phyloP scores from a whole-genome alignment of 306 rosid genomes.

The Cicer judaicum region DNA sequence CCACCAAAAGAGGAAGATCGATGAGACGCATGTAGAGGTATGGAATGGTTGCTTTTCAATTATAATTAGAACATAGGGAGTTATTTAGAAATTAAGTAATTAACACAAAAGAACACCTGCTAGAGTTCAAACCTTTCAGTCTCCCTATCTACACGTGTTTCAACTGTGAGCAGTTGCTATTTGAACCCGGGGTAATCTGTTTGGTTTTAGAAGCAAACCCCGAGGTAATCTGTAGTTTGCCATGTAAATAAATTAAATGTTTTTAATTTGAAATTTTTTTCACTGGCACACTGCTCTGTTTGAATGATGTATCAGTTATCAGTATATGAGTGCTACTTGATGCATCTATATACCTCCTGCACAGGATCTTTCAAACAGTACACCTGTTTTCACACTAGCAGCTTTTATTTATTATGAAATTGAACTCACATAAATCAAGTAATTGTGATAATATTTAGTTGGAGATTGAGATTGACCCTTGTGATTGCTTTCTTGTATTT shows the following conservation, averaged over 20 bases:
- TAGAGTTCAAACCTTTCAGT: conserved; percentile 24
- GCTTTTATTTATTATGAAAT: conserved; percentile 19
- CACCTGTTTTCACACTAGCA: background rate
- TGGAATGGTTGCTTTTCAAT: conserved; percentile 34
- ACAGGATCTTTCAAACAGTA: conserved; percentile 21
- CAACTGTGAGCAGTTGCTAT: conserved; percentile 31
- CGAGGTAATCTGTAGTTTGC: background rate
- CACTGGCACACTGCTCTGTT: conserved; percentile 21
- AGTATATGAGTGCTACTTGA: conserved; percentile 18
- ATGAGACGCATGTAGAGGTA: conserved; percentile 99
- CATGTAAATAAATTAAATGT: conserved; percentile 17
- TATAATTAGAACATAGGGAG: background rate
- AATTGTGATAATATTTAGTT: conserved; percentile 23
- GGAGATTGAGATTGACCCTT: conserved; percentile 24
- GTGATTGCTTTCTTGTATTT: conserved; percentile 23
- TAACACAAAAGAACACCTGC: background rate
- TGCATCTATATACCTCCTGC: background rate
- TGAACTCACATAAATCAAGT: conserved; percentile 31
- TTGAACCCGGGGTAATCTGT: conserved; percentile 9
- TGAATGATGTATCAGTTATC: conserved; percentile 25
- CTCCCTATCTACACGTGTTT: conserved; percentile 13
- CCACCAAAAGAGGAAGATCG: conserved; percentile 97
- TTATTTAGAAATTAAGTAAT: background rate
- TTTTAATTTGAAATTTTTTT: conserved; percentile 10
- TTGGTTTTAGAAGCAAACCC: background rate